Base-by-base conservation (phyloP, 257 asterid species). In the Handroanthus guayacan region DNA sequence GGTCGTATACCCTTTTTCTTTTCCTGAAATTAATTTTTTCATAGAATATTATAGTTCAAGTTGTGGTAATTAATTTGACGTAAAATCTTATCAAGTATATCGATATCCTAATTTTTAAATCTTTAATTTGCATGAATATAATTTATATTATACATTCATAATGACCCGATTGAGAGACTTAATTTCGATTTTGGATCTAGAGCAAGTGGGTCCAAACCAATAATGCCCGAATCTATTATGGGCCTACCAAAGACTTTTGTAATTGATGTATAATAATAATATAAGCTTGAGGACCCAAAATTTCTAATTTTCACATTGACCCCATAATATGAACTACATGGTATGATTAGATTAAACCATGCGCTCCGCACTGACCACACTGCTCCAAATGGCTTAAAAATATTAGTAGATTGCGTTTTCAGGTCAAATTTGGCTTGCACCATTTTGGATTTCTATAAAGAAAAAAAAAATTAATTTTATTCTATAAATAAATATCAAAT, bases 221-320 rank as follows among this genome's bases (percentile, higher is more conserved):
- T 66, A 18, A 36, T 36, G 36, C 67, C 70, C 62, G 58, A 76
- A 58, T 57, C 70, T 44, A 1, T 14, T 47, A 70, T 50, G 70
- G 80, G 70, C 80, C 75, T 14, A 58, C 63, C 3, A 56, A 44
- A 41, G 72, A 57, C 36, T 37, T 5, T 55, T 34, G 47, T 52
- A 65, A 17, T 17, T 48, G 31, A 73, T 17, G 43, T 3, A 16
- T 4, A 31, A 8, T 58, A 17, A 17, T 5, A 31, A 8, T 58
- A 0, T 58, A 31, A 36, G 45, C 67, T 61, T 61, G 16, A 44
- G 43, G 8, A 57, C 18, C 71, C 57, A 71, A 37, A 71, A 18
- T 78, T 61, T 78, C 72, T 14, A 14, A 18, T 9, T 62, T 78
- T 78, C 77, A 78, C 77, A 78, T 51, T 70, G 56, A 62, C 67